These are phyloP conservation scores for Sugiyamaella neomexicana DNA, from an alignment of 1,139 yeast genomes.

Conservation along the genomic window DNA sequence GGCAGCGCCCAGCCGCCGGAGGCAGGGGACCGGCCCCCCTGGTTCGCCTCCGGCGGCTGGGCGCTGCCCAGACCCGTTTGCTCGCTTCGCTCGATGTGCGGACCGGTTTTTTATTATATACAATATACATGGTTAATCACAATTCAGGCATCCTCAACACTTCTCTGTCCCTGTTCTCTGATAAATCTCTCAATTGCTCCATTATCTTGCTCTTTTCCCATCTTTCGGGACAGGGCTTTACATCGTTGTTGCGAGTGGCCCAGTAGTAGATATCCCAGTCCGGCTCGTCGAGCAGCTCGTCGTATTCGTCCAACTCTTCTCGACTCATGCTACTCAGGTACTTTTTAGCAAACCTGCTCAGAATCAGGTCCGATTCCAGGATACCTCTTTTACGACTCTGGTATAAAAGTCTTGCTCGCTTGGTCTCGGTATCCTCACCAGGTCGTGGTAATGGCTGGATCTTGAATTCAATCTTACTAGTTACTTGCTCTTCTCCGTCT, in stretches of 20 bases:
- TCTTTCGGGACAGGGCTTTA: constrained; percentile 81
- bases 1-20: too few relatives aligned
- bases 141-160: constrained; percentile 84
- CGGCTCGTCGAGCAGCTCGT: constrained; percentile 78
- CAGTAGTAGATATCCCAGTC: constrained; percentile 99
- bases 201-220: constrained; percentile 74
- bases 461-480: constrained; percentile 37
- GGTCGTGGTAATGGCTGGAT: constrained; percentile 74
- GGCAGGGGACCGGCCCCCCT: neutral
- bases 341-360: constrained; percentile 81
- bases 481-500: neutral
- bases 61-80: too few relatives aligned
- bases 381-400: constrained; percentile 96
- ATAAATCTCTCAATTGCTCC: constrained; percentile 65
- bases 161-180: constrained; percentile 69
- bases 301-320: constrained; percentile 82
- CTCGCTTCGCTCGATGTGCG: too few relatives aligned
- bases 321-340: constrained; percentile 59
- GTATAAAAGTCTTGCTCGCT: constrained; percentile 82
- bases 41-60: neutral
- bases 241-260: constrained; percentile 82
- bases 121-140: constrained; percentile 1
- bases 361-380: constrained; percentile 82
- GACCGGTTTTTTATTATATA: too few relatives aligned
- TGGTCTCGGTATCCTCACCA: constrained; percentile 72